Conservation (phyloP, 495 filamentous ascomycete genomes). For the Talaromyces adpressus region DNA sequence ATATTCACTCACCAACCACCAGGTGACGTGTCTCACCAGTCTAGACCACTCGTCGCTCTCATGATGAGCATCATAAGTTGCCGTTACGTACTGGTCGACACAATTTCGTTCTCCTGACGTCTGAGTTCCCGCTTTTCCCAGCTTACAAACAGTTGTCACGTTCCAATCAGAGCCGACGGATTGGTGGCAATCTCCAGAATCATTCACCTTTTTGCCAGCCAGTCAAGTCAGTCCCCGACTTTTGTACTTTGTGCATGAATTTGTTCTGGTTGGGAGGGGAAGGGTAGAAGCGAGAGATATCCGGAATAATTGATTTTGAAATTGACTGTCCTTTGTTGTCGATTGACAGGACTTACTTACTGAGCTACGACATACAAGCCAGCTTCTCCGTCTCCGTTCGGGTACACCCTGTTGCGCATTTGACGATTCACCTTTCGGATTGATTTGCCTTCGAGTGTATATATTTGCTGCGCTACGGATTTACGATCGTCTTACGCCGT, state of each 20-base stretch:
- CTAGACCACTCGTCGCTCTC: neutral
- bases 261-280: neutral
- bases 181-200: neutral
- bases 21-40: neutral
- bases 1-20: neutral
- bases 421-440: neutral
- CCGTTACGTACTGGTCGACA: neutral
- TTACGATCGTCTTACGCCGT: neutral
- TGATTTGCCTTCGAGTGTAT: neutral
- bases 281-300: neutral
- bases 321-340: too few relatives aligned
- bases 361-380: neutral
- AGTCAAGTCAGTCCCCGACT: neutral
- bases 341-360: neutral
- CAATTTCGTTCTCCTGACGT: constrained; percentile 2
- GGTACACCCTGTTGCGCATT: neutral
- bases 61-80: neutral
- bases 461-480: neutral
- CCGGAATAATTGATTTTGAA: too few relatives aligned
- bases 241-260: neutral
- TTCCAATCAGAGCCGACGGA: neutral
- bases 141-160: neutral
- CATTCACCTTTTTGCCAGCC: neutral
- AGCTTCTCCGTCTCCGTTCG: neutral
- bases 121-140: neutral